Evolutionary conservation across 1,284 basidiomycete species (phyloP), one percentile per base, ranked within the genome.

Genomic region (Xerocomus nothofagi): DNA sequence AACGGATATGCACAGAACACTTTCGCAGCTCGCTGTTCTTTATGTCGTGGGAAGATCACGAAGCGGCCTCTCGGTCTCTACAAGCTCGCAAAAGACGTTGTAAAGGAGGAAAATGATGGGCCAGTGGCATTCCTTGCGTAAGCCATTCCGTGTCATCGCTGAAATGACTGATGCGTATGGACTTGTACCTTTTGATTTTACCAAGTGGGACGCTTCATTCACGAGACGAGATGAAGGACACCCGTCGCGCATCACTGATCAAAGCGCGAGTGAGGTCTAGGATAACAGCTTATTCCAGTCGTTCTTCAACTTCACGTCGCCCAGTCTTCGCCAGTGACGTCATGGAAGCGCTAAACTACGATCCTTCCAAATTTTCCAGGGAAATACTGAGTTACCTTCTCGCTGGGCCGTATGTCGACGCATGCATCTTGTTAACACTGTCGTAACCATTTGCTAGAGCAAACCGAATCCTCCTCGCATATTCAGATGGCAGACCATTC

Each of bases 141-240:
- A 4, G 50, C 51, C 17, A 15, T 51, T 50, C 18, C 14, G 12
- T 18, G 39, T 17, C 3, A 14, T 38, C 3, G 11, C 24, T 7
- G 27, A 26, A 9, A 6, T 29, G 8, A 27, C 18, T 36, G 32
- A 44, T 20, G 6, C 17, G 3, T 21, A 4, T 32, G 47, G 32
- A 36, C n/a, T 3, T 27, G n/a, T 10, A 14, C 32, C 15, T 31
- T 21, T 7, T 11, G 27, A 46, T 20, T 7, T n/a, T n/a, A n/a
- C n/a, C 5, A 23, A 51, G 50, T n/a, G 49, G 49, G 8, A 51
- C 49, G 6, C 39, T 51, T 10, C 49, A 51, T 23, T 38, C 49
- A 17, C 24, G 48, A n/a, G 32, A 37, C 21, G 15, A 42, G 1
- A 48, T 11, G 12, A 14, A 11, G 5, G 31, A 50, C 23, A 39